These are phyloP conservation scores for Fusarium sp. DNA, from an alignment of 2,329 filamentous ascomycete species.

Conservation along the genomic window DNA sequence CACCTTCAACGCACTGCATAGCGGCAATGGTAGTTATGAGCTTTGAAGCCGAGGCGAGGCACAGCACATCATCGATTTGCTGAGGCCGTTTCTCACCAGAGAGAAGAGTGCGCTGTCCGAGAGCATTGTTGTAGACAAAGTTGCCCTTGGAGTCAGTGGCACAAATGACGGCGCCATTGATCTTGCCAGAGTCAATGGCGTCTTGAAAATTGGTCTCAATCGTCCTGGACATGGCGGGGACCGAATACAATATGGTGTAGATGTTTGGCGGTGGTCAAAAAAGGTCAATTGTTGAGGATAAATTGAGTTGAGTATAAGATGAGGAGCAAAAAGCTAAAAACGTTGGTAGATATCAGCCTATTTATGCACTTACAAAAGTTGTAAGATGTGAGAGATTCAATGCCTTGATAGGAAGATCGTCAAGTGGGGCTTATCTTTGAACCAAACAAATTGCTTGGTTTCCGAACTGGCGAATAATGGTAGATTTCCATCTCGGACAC, in stretches of 20 bases:
- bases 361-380: constrained; percentile 10
- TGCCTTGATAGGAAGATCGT: background rate
- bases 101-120: constrained; percentile 55
- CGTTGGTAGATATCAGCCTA: background rate
- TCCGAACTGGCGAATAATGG: constrained; percentile 17
- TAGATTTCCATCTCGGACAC: too few relatives aligned
- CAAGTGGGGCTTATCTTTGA: background rate
- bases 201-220: constrained; percentile 54
- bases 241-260: background rate
- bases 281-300: background rate
- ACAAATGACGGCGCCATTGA: constrained; percentile 57
- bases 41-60: constrained; percentile 54
- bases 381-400: constrained; percentile 5
- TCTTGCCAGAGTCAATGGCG: constrained; percentile 56
- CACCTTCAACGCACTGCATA: constrained; percentile 66
- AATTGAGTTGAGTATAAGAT: background rate
- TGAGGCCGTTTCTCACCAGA: constrained; percentile 54
- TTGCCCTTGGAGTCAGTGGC: constrained; percentile 52
- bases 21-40: constrained; percentile 63
- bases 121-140: constrained; percentile 54
- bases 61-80: constrained; percentile 52
- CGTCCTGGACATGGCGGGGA: constrained; percentile 38
- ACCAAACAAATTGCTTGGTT: constrained; percentile 3
- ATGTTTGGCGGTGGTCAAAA: background rate
- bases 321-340: background rate